A percentile compares a stretch with the other conserved stretches of the same genome.
These are phyloP conservation scores for Nothophytophthora sp. DNA, from an alignment of 352 stramenopile species.

Conservation along the genomic window DNA sequence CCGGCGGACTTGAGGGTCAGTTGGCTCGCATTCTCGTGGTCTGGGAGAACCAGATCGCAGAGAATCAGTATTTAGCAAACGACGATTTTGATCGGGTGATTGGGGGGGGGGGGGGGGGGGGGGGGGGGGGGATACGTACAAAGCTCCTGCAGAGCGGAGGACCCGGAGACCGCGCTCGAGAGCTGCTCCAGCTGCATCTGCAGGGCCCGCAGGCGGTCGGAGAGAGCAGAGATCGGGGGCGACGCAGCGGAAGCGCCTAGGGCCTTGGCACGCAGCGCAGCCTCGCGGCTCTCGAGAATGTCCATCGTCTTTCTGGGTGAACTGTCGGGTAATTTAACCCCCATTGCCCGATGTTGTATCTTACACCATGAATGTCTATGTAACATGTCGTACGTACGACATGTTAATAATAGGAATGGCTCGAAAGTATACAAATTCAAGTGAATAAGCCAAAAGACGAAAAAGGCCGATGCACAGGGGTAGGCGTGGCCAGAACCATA, in stretches of 20 bases:
- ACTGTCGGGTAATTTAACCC: too few relatives aligned
- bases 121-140: constrained; percentile 25
- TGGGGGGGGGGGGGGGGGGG: not conserved
- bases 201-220: constrained; percentile 23
- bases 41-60: constrained; percentile 15
- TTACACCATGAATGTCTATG: too few relatives aligned
- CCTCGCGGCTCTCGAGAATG: constrained; percentile 55
- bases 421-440: too few relatives aligned
- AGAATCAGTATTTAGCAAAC: constrained; percentile 3
- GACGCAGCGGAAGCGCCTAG: constrained; percentile 14
- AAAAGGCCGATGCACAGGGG: too few relatives aligned
- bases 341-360: too few relatives aligned
- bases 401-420: too few relatives aligned
- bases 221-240: not conserved
- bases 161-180: constrained; percentile 29
- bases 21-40: constrained; percentile 32
- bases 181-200: constrained; percentile 36
- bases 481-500: too few relatives aligned
- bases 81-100: not conserved
- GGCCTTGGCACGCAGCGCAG: constrained; percentile 36
- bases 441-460: too few relatives aligned
- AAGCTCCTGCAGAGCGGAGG: constrained; percentile 43
- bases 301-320: too few relatives aligned
- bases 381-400: too few relatives aligned
- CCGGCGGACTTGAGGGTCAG: constrained; percentile 39